Percentiles rank a stretch among this genome's conserved stretches.
These are phyloP conservation scores for Glaciozyma martinii DNA, from an alignment of 768 basidiomycete species.

Conservation along the genomic window DNA sequence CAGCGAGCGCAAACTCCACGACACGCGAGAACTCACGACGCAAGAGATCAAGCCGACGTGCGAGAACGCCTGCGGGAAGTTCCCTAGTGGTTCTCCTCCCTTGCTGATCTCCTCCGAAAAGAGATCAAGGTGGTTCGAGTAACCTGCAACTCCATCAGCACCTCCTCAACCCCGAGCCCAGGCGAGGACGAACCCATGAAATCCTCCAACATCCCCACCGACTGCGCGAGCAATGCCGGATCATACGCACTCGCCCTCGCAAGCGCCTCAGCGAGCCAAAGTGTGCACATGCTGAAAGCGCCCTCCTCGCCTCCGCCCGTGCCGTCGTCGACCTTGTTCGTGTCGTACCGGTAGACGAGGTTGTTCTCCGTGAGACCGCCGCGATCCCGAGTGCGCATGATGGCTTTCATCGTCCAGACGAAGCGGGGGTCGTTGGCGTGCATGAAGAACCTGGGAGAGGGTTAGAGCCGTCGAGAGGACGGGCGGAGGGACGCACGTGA, in stretches of 20 bases:
- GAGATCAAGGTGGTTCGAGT: slow-evolving; percentile 76
- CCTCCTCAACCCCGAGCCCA: neutral
- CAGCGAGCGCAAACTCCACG: too few relatives aligned
- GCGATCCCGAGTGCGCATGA: slow-evolving; percentile 76
- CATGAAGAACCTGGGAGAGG: slow-evolving; percentile 52
- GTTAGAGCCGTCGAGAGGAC: neutral
- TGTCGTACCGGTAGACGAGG: slow-evolving; percentile 83
- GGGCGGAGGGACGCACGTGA: slow-evolving; percentile 5
- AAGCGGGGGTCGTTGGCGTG: slow-evolving; percentile 67
- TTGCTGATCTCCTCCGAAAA: slow-evolving; percentile 55
- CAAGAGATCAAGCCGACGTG: slow-evolving; percentile 38
- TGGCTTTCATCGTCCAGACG: slow-evolving; percentile 68
- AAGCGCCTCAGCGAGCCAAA: slow-evolving; percentile 61
- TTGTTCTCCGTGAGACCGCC: slow-evolving; percentile 70
- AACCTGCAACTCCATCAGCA: slow-evolving; percentile 57
- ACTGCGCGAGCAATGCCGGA: slow-evolving; percentile 53
- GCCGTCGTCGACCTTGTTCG: slow-evolving; percentile 73
- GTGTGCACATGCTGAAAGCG: slow-evolving; percentile 49
- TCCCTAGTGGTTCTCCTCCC: slow-evolving; percentile 41
- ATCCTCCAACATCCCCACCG: slow-evolving; percentile 76
- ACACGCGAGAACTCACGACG: neutral
- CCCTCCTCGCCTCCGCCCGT: slow-evolving; percentile 51
- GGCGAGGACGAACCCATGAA: slow-evolving; percentile 39
- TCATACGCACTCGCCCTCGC: slow-evolving; percentile 79
- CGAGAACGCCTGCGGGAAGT: slow-evolving; percentile 38